A percentile compares a stretch with the other conserved stretches of the same genome.
These are phyloP conservation scores for Gaultheria prostrata DNA, from an alignment of 148 eudicot species.

Conservation along the genomic window DNA sequence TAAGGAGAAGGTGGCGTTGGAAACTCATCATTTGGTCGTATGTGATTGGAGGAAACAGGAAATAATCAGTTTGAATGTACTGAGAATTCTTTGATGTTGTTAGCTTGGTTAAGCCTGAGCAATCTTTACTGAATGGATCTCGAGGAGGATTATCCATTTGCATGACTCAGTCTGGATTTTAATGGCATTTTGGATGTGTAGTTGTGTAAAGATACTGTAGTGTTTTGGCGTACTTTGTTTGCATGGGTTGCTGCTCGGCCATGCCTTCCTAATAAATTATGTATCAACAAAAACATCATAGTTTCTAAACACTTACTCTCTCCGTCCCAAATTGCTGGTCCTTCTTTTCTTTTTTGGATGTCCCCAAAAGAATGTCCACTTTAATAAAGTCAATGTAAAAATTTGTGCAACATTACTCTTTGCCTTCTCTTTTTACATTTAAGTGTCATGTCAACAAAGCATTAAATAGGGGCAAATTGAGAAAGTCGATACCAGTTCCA, in stretches of 20 bases:
- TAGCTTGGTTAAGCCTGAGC: neutral
- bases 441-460: too few species aligned
- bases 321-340: too few species aligned
- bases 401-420: too few species aligned
- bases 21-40: neutral
- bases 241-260: slow-evolving; percentile 1
- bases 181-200: neutral
- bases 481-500: too few species aligned
- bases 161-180: neutral
- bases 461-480: too few species aligned
- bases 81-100: neutral
- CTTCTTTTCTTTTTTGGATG: too few species aligned
- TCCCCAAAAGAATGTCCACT: too few species aligned
- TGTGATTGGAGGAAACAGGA: neutral
- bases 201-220: neutral
- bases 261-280: neutral
- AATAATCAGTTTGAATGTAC: neutral
- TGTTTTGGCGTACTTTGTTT: neutral
- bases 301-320: neutral
- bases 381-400: too few species aligned
- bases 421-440: too few species aligned
- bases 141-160: neutral
- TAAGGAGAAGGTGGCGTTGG: neutral
- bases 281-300: neutral
- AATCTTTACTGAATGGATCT: neutral